Percentiles rank a stretch among this genome's conserved stretches.
These are phyloP conservation scores for Trypanosoma avium DNA, from an alignment of 208 protist genomes.

Conservation along the genomic window DNA sequence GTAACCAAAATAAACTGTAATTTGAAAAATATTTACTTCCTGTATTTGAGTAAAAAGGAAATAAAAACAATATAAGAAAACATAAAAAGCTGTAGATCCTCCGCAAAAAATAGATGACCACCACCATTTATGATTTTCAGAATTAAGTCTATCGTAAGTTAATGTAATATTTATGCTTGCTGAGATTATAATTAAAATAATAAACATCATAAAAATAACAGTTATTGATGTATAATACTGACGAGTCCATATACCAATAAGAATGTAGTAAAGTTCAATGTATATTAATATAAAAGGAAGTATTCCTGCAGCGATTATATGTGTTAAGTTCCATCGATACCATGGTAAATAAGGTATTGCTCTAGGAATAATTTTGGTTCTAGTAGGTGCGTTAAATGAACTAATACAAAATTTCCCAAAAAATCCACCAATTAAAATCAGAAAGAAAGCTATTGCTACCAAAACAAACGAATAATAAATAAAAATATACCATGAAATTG, in stretches of 20 bases:
- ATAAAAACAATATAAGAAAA: not conserved
- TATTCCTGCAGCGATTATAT: not conserved
- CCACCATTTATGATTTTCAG: conserved; percentile 11
- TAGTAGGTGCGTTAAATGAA: not conserved
- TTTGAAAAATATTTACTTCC: not conserved
- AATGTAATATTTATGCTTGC: conserved; percentile 4
- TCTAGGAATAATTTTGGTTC: conserved; percentile 2
- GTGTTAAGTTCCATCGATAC: not conserved
- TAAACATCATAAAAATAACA: conserved; percentile 6
- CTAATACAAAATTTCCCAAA: not conserved
- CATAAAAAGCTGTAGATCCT: not conserved
- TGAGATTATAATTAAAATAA: conserved; percentile 1
- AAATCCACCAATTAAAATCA: not conserved
- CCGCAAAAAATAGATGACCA: not conserved
- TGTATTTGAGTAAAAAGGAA: conserved; percentile 7
- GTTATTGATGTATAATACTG: not conserved
- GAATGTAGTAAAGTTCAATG: not conserved
- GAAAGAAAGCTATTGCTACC: not conserved
- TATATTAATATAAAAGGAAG: not conserved
- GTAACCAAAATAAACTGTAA: not conserved
- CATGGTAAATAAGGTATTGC: not conserved
- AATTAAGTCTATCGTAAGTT: conserved; percentile 3
- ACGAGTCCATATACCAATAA: not conserved
- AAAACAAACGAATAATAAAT: not conserved
- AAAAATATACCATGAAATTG: conserved; percentile 3